These are phyloP conservation scores for Podaxis mareebaensis DNA, from an alignment of 768 basidiomycete species.

Conservation along the genomic window DNA sequence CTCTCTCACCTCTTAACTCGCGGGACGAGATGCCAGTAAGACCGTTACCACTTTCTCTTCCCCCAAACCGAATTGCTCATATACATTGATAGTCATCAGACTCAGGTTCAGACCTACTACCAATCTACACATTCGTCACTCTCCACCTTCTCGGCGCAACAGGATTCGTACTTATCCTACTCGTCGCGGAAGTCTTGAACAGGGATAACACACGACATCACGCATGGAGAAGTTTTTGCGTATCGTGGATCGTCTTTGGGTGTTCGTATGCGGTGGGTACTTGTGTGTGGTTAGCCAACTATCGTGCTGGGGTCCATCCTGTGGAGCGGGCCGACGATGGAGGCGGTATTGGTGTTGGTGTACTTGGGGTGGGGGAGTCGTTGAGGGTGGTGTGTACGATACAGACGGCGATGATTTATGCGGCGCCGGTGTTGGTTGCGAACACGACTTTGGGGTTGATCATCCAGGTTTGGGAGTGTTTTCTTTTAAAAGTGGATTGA, in stretches of 20 bases:
- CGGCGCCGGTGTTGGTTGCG: constrained; percentile 6
- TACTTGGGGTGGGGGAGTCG: neutral
- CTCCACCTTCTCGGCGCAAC: constrained; percentile 4
- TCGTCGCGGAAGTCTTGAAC: neutral
- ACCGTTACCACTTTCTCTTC: neutral
- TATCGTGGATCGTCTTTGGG: constrained; percentile 5
- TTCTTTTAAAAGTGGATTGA: neutral
- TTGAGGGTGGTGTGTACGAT: neutral
- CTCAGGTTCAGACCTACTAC: neutral
- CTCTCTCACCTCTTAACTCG: neutral
- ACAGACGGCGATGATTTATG: constrained; percentile 11
- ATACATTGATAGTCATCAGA: neutral
- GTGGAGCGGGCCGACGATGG: neutral
- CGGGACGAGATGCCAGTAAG: neutral
- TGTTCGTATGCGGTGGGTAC: constrained; percentile 4
- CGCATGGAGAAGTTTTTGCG: constrained; percentile 10
- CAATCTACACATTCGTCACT: neutral
- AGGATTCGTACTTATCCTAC: neutral
- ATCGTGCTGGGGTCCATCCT: neutral
- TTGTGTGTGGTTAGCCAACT: neutral
- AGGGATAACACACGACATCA: neutral
- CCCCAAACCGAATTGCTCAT: neutral
- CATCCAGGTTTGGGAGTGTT: constrained; percentile 1
- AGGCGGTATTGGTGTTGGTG: neutral
- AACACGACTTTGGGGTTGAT: constrained; percentile 12